Evolutionary conservation across 352 stramenopile species (phyloP).

Genomic region (Phytopythium montanum): DNA sequence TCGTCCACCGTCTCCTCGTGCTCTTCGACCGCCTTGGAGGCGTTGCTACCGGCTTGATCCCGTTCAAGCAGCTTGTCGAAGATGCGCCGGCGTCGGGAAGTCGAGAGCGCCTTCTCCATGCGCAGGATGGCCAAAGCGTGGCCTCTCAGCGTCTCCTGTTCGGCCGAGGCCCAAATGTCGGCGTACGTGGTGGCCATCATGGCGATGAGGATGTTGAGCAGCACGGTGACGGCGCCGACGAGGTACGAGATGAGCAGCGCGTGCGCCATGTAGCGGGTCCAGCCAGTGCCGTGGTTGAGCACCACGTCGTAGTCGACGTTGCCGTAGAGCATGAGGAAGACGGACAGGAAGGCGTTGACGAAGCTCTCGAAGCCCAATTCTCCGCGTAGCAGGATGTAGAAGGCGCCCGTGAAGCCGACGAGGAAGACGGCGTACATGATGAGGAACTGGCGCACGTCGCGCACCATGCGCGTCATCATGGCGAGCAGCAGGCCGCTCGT

Average conservation of each 20-base stretch:
- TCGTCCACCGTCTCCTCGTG: not conserved
- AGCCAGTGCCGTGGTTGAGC: constrained; percentile 29
- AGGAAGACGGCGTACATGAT: constrained; percentile 73
- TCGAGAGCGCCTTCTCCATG: constrained; percentile 43
- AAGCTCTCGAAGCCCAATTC: constrained; percentile 55
- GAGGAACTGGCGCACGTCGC: constrained; percentile 64
- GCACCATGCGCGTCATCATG: constrained; percentile 77
- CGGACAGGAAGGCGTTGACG: constrained; percentile 58
- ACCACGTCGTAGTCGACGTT: constrained; percentile 52
- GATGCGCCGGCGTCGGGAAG: not conserved
- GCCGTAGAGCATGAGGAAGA: constrained; percentile 74
- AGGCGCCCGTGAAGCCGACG: constrained; percentile 64
- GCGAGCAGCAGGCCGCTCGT: constrained; percentile 60
- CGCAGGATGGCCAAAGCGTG: constrained; percentile 50
- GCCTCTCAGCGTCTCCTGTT: constrained; percentile 50
- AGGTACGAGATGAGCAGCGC: constrained; percentile 52
- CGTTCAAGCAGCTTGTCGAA: constrained; percentile 3
- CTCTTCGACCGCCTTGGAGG: not conserved
- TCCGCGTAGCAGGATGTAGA: constrained; percentile 64
- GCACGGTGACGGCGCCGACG: constrained; percentile 48
- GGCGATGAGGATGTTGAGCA: constrained; percentile 71
- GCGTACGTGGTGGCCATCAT: constrained; percentile 71
- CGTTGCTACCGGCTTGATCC: too few species aligned
- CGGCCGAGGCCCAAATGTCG: constrained; percentile 51
- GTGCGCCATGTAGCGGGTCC: constrained; percentile 47